phyloP scores from a whole-genome alignment of 1,284 basidiomycete species.

The Ceratobasidium sp. region DNA sequence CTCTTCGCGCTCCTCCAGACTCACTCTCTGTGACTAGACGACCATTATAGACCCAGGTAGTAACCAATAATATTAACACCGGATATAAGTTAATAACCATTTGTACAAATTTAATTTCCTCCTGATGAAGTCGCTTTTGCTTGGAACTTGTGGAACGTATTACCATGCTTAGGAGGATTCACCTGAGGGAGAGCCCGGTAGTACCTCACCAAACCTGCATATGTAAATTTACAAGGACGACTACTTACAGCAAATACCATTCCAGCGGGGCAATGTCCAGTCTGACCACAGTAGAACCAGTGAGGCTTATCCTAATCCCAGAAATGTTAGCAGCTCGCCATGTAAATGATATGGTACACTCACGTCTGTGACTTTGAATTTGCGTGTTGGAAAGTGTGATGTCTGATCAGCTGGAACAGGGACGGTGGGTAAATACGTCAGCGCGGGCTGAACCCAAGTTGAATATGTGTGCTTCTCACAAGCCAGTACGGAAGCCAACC shows the following conservation, averaged over 20 bases:
- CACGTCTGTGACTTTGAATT: conserved; percentile 29
- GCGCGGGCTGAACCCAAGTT: not conserved
- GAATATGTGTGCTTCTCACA: not conserved
- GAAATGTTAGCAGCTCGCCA: not conserved
- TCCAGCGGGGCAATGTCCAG: conserved; percentile 30
- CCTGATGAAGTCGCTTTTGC: conserved; percentile 9
- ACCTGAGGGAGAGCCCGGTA: conserved; percentile 5
- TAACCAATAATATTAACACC: not conserved
- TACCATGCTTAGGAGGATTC: conserved; percentile 31
- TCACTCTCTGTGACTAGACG: not conserved
- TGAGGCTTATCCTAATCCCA: conserved; percentile 2
- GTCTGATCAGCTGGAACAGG: conserved; percentile 6
- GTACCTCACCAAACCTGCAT: not conserved
- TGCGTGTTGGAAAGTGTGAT: conserved; percentile 21
- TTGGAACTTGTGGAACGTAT: conserved; percentile 35
- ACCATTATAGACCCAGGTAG: not conserved
- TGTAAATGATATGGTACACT: not conserved
- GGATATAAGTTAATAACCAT: not conserved
- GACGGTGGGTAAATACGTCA: conserved; percentile 10
- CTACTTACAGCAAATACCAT: conserved; percentile 45
- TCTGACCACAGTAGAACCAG: conserved; percentile 43
- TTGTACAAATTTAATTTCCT: not conserved
- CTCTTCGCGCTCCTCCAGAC: not conserved
- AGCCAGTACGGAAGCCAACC: conserved; percentile 18
- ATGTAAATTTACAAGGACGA: too few species aligned